Evolutionary conservation across 116 monocot genomes (phyloP).

Genomic region (Papilionanthe hybrid): DNA sequence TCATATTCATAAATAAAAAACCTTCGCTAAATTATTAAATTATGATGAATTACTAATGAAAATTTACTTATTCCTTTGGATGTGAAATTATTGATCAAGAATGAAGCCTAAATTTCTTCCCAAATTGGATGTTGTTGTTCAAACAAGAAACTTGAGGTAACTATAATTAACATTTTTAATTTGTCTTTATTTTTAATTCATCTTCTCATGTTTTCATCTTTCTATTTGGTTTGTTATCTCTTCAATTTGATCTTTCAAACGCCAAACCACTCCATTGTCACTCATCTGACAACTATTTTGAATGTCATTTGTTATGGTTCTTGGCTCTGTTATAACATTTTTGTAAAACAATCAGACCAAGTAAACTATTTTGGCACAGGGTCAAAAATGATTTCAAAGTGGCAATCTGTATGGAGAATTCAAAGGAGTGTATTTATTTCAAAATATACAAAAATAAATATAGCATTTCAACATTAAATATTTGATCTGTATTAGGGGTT

Average conservation of each 20-base stretch:
- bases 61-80: too few species aligned
- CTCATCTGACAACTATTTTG: not conserved
- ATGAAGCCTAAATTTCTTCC: too few species aligned
- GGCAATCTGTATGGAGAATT: not conserved
- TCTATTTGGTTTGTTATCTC: too few species aligned
- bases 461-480: not conserved
- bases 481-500: not conserved
- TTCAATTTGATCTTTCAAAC: not conserved
- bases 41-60: too few species aligned
- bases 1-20: too few species aligned
- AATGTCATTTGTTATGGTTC: not conserved
- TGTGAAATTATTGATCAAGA: too few species aligned
- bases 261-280: not conserved
- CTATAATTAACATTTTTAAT: too few species aligned
- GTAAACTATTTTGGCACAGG: not conserved
- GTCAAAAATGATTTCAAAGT: not conserved
- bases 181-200: too few species aligned
- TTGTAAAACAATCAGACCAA: not conserved
- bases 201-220: too few species aligned
- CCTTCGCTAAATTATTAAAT: too few species aligned
- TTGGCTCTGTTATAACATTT: not conserved
- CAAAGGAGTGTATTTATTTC: not conserved
- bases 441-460: not conserved
- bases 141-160: too few species aligned
- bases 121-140: too few species aligned